Conservation (phyloP, 768 basidiomycete genomes). For the Leccinellum albellum region DNA sequence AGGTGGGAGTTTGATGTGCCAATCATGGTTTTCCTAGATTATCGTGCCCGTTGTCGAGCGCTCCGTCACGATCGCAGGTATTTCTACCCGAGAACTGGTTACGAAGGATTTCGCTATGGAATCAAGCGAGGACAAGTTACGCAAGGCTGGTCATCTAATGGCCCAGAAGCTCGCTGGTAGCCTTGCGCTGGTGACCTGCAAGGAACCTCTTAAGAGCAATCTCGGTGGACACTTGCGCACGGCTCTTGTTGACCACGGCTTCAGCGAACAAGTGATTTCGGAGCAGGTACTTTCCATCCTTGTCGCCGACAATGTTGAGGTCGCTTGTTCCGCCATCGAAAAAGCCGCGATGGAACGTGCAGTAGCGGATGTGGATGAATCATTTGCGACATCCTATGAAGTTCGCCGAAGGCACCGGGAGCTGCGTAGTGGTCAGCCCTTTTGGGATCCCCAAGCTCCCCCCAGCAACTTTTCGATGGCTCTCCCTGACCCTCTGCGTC, state of each 20-base stretch:
- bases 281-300: slow-evolving; percentile 78
- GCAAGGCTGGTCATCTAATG: slow-evolving; percentile 92
- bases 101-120: slow-evolving; percentile 96
- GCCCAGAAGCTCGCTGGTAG: slow-evolving; percentile 96
- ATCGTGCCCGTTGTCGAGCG: slow-evolving; percentile 97
- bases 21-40: slow-evolving; percentile 48
- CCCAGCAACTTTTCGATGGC: slow-evolving; percentile 63
- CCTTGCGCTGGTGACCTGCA: slow-evolving; percentile 95
- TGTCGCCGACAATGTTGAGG: slow-evolving; percentile 88
- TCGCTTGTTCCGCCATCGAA: slow-evolving; percentile 92
- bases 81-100: slow-evolving; percentile 93
- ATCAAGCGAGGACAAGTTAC: slow-evolving; percentile 82
- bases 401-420: slow-evolving; percentile 83
- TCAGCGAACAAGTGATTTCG: slow-evolving; percentile 79
- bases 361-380: slow-evolving; percentile 88
- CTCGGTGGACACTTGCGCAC: slow-evolving; percentile 86
- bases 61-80: slow-evolving; percentile 96
- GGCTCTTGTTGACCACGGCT: slow-evolving; percentile 80
- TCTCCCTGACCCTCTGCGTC: slow-evolving; percentile 85
- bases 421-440: slow-evolving; percentile 68
- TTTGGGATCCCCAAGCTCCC: slow-evolving; percentile 84
- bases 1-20: background rate
- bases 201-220: slow-evolving; percentile 92
- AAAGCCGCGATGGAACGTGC: slow-evolving; percentile 98
- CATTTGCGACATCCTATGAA: slow-evolving; percentile 78